phyloP scores from a whole-genome alignment of 1,284 basidiomycete species.

The Stereum hirsutum region DNA sequence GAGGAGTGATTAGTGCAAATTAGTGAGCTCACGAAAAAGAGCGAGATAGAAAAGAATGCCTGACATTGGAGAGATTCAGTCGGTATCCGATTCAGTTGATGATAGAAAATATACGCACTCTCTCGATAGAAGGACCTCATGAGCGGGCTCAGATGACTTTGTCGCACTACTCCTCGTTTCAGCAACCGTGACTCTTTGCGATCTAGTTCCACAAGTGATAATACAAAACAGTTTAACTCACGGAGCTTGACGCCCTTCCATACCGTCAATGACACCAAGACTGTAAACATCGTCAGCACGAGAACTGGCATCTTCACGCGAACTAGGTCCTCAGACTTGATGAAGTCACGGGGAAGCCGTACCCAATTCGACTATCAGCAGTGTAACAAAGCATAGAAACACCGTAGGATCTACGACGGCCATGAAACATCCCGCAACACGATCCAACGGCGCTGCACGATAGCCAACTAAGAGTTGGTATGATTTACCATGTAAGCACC shows the following conservation, averaged over 20 bases:
- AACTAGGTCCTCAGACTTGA: neutral
- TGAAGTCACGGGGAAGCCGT: too few species aligned
- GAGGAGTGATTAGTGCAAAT: too few species aligned
- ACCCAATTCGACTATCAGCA: neutral
- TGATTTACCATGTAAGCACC: too few species aligned
- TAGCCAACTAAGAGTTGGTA: too few species aligned
- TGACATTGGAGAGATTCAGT: neutral
- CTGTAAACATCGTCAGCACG: neutral
- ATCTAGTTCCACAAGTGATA: neutral
- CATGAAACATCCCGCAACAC: neutral
- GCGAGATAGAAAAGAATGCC: slow-evolving; percentile 2
- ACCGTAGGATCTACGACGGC: neutral
- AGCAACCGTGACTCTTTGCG: too few species aligned
- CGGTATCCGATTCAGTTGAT: neutral
- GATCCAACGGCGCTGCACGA: too few species aligned
- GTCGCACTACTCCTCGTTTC: too few species aligned
- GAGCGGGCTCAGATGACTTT: neutral
- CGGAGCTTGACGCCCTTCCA: neutral
- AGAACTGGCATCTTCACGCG: neutral
- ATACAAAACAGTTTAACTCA: neutral
- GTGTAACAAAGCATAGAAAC: neutral
- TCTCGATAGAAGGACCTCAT: neutral
- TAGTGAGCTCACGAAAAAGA: neutral
- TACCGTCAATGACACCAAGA: neutral
- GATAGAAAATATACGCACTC: neutral